These are phyloP conservation scores for Pisolithus microcarpus DNA, from an alignment of 768 basidiomycete species.

Conservation along the genomic window DNA sequence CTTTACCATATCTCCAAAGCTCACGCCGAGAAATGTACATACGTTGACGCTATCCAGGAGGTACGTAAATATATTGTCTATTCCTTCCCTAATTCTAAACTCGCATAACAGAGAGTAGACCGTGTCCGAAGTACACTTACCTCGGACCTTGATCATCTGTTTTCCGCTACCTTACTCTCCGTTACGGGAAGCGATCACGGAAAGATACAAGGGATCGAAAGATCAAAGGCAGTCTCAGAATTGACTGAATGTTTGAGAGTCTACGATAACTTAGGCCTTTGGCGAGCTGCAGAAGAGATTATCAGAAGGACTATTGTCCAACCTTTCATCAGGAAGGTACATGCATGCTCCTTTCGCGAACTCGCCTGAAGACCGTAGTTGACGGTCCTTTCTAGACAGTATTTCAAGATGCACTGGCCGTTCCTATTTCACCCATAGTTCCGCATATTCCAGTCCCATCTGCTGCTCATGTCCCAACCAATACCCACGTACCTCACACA, in stretches of 20 bases:
- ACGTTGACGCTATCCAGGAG: slow-evolving; percentile 80
- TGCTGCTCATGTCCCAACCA: slow-evolving; percentile 5
- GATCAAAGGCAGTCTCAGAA: slow-evolving; percentile 54
- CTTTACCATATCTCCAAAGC: slow-evolving; percentile 87
- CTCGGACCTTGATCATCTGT: slow-evolving; percentile 79
- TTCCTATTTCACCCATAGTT: slow-evolving; percentile 65
- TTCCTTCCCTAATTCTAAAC: slow-evolving; percentile 6
- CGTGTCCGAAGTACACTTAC: slow-evolving; percentile 79
- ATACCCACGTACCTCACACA: slow-evolving; percentile 43
- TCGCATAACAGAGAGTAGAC: slow-evolving; percentile 60
- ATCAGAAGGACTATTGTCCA: slow-evolving; percentile 65
- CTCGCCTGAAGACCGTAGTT: background rate
- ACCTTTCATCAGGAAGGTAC: slow-evolving; percentile 70
- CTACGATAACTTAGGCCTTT: slow-evolving; percentile 73
- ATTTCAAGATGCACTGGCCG: slow-evolving; percentile 57
- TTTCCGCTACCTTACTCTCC: slow-evolving; percentile 51
- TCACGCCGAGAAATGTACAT: slow-evolving; percentile 63
- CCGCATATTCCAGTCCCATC: slow-evolving; percentile 64
- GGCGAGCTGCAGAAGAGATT: slow-evolving; percentile 86
- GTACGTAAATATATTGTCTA: slow-evolving; percentile 40
- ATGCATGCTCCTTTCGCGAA: slow-evolving; percentile 6
- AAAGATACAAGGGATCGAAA: slow-evolving; percentile 56
- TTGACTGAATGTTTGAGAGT: slow-evolving; percentile 72
- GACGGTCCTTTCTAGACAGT: slow-evolving; percentile 49
- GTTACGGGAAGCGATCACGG: slow-evolving; percentile 43